phyloP scores from a whole-genome alignment of 352 stramenopile species.

The Globisporangium paroecandrum region DNA sequence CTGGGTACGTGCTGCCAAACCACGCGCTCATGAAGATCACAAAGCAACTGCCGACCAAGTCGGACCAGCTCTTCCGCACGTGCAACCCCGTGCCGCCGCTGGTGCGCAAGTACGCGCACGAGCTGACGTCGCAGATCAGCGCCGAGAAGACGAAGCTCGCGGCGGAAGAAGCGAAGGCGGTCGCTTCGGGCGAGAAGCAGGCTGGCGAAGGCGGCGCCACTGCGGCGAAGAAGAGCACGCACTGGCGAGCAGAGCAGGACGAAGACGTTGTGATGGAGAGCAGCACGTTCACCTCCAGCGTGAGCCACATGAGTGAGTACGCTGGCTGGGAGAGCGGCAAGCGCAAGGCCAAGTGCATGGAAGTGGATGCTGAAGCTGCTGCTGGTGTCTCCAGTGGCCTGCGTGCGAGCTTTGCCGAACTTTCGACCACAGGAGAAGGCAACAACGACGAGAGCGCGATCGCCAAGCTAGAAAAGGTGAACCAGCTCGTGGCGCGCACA shows the following conservation, averaged over 20 bases:
- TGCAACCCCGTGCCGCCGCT: constrained; percentile 76
- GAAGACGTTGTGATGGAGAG: constrained; percentile 19
- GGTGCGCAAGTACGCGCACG: constrained; percentile 70
- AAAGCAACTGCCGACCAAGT: constrained; percentile 60
- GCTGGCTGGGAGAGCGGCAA: constrained; percentile 54
- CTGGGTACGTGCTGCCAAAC: constrained; percentile 79
- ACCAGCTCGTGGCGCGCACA: constrained; percentile 51
- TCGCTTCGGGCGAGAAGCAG: background rate
- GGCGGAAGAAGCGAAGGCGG: constrained; percentile 28
- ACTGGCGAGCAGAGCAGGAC: constrained; percentile 23
- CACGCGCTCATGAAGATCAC: constrained; percentile 84
- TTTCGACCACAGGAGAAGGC: background rate
- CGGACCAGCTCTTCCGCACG: constrained; percentile 69
- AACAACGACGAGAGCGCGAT: constrained; percentile 14
- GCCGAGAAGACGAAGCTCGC: constrained; percentile 46
- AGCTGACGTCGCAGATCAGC: constrained; percentile 67
- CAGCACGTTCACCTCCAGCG: constrained; percentile 2
- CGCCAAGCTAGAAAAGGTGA: constrained; percentile 46
- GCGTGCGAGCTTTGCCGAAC: constrained; percentile 14
- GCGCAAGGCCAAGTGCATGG: constrained; percentile 38
- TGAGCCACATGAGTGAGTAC: constrained; percentile 46
- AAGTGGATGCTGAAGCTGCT: background rate
- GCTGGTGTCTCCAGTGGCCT: constrained; percentile 1
- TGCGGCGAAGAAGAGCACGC: background rate
- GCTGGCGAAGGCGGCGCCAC: background rate